Conservation (phyloP, 371 early-diverging fungal species). For the Mortierella sp. region DNA sequence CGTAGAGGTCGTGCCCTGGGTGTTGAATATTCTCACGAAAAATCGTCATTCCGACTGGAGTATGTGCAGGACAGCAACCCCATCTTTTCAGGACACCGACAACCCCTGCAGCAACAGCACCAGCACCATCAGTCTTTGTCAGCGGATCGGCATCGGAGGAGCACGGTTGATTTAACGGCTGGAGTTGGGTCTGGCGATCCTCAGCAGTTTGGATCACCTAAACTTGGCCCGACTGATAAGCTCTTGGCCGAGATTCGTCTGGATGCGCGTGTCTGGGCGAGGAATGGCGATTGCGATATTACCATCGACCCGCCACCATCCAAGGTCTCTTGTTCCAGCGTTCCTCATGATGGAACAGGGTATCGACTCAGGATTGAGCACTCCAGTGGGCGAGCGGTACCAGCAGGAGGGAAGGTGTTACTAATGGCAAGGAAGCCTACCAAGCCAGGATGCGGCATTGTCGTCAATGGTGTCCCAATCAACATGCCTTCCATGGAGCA, state of each 20-base stretch:
- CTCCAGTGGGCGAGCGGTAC: conserved; percentile 65
- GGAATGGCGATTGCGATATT: conserved; percentile 60
- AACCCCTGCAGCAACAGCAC: conserved; percentile 19
- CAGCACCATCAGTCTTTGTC: conserved; percentile 28
- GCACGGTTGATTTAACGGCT: conserved; percentile 24
- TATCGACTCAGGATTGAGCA: conserved; percentile 67
- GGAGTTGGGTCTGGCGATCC: conserved; percentile 17
- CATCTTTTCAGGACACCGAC: conserved; percentile 50
- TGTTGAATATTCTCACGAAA: conserved; percentile 62
- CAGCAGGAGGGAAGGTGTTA: conserved; percentile 66
- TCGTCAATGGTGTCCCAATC: conserved; percentile 51
- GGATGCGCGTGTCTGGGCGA: conserved; percentile 62
- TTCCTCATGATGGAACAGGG: conserved; percentile 63
- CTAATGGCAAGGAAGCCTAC: conserved; percentile 60
- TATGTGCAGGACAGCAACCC: conserved; percentile 61
- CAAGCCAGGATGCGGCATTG: conserved; percentile 44
- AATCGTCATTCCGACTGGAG: conserved; percentile 67
- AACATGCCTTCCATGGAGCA: conserved; percentile 50
- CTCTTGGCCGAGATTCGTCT: conserved; percentile 63
- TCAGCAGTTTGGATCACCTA: conserved; percentile 30
- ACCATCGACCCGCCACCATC: conserved; percentile 74
- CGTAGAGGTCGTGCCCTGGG: conserved; percentile 60
- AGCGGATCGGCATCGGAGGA: conserved; percentile 27
- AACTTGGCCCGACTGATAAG: conserved; percentile 47
- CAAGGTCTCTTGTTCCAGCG: conserved; percentile 57